phyloP scores from a whole-genome alignment of 495 filamentous ascomycete species.

The Astrocystis sublimbata region DNA sequence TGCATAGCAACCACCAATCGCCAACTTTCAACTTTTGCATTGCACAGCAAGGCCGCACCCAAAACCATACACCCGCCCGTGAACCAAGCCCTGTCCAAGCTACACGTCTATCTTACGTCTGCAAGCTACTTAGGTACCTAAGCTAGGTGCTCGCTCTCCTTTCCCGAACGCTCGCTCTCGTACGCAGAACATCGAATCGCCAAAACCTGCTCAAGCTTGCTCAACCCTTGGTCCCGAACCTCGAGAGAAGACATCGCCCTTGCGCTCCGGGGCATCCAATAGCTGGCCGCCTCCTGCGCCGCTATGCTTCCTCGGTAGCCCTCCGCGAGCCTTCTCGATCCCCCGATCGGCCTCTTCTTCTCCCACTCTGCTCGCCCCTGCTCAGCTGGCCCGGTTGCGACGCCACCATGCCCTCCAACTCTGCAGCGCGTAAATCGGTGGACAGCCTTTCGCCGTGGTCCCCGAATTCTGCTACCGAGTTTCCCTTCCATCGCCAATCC shows the following conservation, averaged over 20 bases:
- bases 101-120: too few relatives aligned
- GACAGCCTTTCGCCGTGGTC: conserved; percentile 63
- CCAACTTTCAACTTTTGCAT: too few relatives aligned
- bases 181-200: conserved; percentile 1
- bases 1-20: background rate
- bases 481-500: conserved; percentile 55
- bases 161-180: background rate
- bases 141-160: too few relatives aligned
- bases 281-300: conserved; percentile 21
- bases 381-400: conserved; percentile 18
- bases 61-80: background rate
- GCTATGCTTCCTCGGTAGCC: conserved; percentile 40
- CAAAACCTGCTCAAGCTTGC: background rate
- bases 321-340: conserved; percentile 31
- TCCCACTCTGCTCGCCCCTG: conserved; percentile 18
- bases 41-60: background rate
- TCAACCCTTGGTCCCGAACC: background rate
- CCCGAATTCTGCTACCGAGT: conserved; percentile 57
- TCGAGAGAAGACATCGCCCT: background rate
- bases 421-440: conserved; percentile 66
- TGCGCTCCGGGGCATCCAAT: conserved; percentile 19
- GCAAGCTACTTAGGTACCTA: too few relatives aligned
- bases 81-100: background rate
- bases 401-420: conserved; percentile 60
- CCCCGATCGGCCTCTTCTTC: conserved; percentile 31